phyloP scores from a whole-genome alignment of 1,284 basidiomycete genomes.

The Melampsora medusae region DNA sequence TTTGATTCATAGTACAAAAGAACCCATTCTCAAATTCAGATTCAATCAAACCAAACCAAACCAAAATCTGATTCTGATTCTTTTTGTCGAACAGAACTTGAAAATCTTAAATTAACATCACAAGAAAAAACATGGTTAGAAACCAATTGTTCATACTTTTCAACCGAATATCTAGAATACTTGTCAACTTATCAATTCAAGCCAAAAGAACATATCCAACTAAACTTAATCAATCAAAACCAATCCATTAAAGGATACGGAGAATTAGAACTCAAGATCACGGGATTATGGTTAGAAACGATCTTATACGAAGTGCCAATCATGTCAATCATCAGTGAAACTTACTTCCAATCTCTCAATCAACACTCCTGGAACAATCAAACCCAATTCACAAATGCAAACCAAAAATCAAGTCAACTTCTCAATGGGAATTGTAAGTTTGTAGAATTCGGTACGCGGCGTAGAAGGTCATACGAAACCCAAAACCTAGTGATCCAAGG shows the following conservation, averaged over 20 bases:
- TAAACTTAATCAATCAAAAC: conserved; percentile 60
- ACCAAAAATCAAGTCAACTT: conserved; percentile 68
- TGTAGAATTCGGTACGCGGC: conserved; percentile 89
- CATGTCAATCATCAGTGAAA: conserved; percentile 81
- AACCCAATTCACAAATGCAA: conserved; percentile 70
- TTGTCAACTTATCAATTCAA: conserved; percentile 70
- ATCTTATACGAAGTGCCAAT: conserved; percentile 96
- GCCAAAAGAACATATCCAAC: conserved; percentile 70
- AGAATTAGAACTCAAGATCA: conserved; percentile 69
- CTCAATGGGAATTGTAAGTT: conserved; percentile 71
- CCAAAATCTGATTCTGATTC: too few species aligned
- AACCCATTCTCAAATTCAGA: too few species aligned
- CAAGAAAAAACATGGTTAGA: conserved; percentile 71
- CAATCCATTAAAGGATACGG: conserved; percentile 59
- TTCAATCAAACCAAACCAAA: too few species aligned
- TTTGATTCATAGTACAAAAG: too few species aligned
- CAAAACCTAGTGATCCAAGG: conserved; percentile 77
- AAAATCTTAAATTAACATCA: conserved; percentile 63
- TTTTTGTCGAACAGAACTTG: conserved; percentile 63
- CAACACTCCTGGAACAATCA: conserved; percentile 75
- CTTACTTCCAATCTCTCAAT: conserved; percentile 64
- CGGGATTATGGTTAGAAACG: conserved; percentile 80
- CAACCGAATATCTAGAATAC: conserved; percentile 71
- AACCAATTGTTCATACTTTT: conserved; percentile 73
- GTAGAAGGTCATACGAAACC: conserved; percentile 73